Evolutionary conservation across 2,329 filamentous ascomycete genomes (phyloP), one percentile per base, ranked within the genome.

Genomic region (Beauveria scarabaeidicola): DNA sequence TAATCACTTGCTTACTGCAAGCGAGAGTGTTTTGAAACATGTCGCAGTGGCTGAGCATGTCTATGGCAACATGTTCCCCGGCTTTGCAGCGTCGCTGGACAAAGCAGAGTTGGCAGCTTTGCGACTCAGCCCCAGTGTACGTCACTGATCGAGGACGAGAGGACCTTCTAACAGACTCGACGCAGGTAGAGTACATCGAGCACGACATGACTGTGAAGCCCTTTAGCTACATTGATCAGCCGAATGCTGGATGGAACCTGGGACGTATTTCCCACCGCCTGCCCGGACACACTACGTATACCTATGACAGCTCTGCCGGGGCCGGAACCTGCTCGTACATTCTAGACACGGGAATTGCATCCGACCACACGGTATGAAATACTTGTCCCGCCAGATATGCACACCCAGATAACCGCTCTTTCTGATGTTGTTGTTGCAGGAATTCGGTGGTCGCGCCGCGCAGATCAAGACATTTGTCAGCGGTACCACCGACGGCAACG

Each of bases 391-490:
- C 15, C 15, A 8, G 11, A 21, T 4, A 1, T 32, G n/a, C 25
- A 17, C 3, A 32, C 27, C 17, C 3, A 50, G 25, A 27, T 17
- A 32, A 9, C 9, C 5, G 5, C 44, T 23, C 13, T 13, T 17
- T 48, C 55, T 52, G 19, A 41, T 13, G 41, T 23, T 17, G 1
- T 21, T 50, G n/a, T 27, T 23, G 2, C 40, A 69, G 64, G 68
- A 75, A 53, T 75, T 75, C 48, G 72, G 69, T 46, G 72, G 70
- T 32, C 73, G 74, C 23, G 74, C 73, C 47, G 68, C 66, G 29
- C 71, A 46, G 15, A 29, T 59, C 57, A 54, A 60, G 15, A 48
- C 50, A 10, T 57, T 62, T 5, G 66, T 64, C 63, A 69, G 70
- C 62, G 71, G 66, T 60, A 72, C 69, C 6, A 70, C 69, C 54